Evolutionary conservation across 257 asterid species (phyloP), one percentile per base, ranked within the genome.

Genomic region (Nemophila menziesii): DNA sequence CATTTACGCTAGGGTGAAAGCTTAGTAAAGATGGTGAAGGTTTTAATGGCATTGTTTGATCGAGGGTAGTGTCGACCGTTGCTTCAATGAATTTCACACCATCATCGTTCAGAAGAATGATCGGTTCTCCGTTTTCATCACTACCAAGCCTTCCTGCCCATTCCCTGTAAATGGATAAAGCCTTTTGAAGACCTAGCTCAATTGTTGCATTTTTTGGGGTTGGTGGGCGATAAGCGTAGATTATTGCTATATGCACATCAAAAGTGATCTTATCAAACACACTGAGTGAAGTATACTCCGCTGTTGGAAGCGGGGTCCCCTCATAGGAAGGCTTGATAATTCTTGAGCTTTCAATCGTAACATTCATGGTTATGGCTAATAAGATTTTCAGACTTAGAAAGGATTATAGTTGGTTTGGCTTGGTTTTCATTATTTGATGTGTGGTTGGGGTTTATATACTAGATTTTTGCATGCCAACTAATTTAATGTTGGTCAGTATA

Each of bases 81-180:
- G 94, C 96, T 55, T 86, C 96, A 21, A 86, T 90, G 27, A 82
- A 86, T 54, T 52, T 68, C 38, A 70, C 86, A 6, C 94, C 96
- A 1, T 66, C 84, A 11, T 86, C 86, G 13, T 74, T 82, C 39
- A 76, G 60, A 34, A 67, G 60, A 52, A 86, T 70, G 45, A 72
- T 18, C 0, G 71, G 79, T n/a, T 73, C 70, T 0, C 69, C 83
- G 5, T 52, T 43, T 1, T 24, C 46, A 15, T 70, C 86, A 21
- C 43, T 57, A 13, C 86, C 70, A 12, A 86, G 76, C 70, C 93
- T 62, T 33, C 94, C 94, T 0, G 93, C 94, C 90, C 90, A 79
- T 51, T 71, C 86, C 5, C 94, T 73, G 24, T 78, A 86, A 33
- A 16, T 66, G 0, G 73, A 65, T 40, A 86, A 43, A 0, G 86